Evolutionary conservation across 73 alveolate species (phyloP).

Genomic region (Paramecium tetraurelia): DNA sequence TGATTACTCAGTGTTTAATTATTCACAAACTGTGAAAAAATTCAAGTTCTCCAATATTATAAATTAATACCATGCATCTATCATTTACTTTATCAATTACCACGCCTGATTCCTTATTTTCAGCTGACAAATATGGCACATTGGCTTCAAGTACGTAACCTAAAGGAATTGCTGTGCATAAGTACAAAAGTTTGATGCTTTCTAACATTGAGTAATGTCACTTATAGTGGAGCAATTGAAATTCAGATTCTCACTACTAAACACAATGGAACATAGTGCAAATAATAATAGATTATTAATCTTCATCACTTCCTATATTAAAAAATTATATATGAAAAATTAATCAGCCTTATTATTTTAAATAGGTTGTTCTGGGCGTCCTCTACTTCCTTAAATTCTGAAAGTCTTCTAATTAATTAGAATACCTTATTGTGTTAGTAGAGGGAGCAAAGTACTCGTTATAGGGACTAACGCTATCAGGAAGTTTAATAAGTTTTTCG

Average conservation of each 20-base stretch:
- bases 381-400: not conserved
- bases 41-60: not conserved
- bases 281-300: not conserved
- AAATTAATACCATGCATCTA: not conserved
- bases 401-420: not conserved
- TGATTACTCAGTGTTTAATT: not conserved
- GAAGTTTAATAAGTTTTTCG: not conserved
- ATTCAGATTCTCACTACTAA: not conserved
- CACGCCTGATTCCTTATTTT: not conserved
- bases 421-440: not conserved
- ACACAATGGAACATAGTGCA: not conserved
- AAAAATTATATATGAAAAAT: not conserved
- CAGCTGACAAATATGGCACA: not conserved
- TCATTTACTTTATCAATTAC: not conserved
- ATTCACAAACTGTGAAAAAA: not conserved
- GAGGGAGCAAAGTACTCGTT: not conserved
- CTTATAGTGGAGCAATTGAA: not conserved
- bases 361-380: not conserved
- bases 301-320: not conserved
- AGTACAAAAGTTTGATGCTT: not conserved
- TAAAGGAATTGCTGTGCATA: not conserved
- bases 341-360: not conserved
- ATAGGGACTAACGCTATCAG: not conserved
- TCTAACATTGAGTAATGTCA: not conserved
- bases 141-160: not conserved